Evolutionary conservation across 75 land plant genomes (phyloP).

Genomic region (Chamaecyparis obtusa): DNA sequence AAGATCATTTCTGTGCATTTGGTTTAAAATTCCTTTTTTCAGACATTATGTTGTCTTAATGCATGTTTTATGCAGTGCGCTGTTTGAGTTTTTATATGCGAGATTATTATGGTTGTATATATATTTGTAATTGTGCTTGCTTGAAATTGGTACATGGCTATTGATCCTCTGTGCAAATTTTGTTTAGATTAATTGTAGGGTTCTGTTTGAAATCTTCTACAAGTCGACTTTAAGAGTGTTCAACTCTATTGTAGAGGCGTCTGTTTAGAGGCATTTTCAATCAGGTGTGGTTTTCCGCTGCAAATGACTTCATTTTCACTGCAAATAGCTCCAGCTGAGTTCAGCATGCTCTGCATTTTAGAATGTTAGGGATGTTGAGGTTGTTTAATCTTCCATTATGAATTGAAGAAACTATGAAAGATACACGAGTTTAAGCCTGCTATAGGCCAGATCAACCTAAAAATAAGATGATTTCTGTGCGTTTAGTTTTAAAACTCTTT

Average conservation of each 20-base stretch:
- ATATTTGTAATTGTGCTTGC: neutral
- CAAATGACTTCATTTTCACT: neutral
- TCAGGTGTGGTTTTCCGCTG: neutral
- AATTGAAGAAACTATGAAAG: neutral
- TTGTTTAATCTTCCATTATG: neutral
- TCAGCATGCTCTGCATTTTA: neutral
- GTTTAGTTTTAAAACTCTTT: neutral
- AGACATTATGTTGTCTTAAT: too few species aligned
- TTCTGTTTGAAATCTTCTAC: neutral
- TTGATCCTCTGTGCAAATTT: too few species aligned
- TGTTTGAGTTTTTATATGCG: neutral
- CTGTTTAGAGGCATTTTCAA: neutral
- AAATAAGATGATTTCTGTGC: neutral
- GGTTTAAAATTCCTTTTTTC: neutral
- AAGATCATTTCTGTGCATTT: neutral
- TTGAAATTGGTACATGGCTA: neutral
- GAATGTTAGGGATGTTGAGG: neutral
- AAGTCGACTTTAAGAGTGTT: neutral
- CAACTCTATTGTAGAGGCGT: neutral
- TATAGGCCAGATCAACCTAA: neutral
- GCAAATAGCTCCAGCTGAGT: neutral
- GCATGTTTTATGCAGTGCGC: too few species aligned
- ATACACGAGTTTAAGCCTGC: neutral
- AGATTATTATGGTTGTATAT: neutral
- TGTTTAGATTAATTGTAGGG: too few species aligned